Conservation (phyloP, 306 rosid species). For the Oxytropis ochrocephala region DNA sequence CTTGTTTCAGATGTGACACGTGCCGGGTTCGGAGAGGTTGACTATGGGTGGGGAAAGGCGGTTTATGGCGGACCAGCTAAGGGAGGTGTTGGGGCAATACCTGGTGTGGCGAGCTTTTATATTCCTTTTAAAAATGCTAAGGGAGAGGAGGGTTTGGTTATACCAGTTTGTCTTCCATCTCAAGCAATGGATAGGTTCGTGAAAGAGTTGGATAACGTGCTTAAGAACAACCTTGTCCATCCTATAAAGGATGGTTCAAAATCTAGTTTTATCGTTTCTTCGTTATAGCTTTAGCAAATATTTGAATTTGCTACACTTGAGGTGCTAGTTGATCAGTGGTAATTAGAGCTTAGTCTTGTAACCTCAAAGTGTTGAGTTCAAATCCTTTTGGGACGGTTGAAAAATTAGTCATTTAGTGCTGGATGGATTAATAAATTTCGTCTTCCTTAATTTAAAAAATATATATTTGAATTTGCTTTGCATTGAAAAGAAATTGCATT, state of each 20-base stretch:
- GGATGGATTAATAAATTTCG: too few relatives aligned
- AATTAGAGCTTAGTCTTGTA: too few relatives aligned
- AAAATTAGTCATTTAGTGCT: too few relatives aligned
- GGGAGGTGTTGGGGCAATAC: conserved; percentile 41
- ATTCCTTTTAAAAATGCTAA: conserved; percentile 21
- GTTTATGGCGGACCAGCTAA: conserved; percentile 34
- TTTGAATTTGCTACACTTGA: background rate
- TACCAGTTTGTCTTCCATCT: conserved; percentile 43
- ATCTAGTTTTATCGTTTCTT: background rate
- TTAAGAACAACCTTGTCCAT: background rate
- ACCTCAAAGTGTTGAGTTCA: too few relatives aligned
- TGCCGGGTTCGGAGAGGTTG: too few relatives aligned
- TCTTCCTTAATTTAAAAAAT: too few relatives aligned
- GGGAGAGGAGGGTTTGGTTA: conserved; percentile 42
- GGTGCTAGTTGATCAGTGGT: too few relatives aligned
- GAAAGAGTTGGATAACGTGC: conserved; percentile 12
- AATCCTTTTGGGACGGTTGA: too few relatives aligned
- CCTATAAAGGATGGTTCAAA: background rate
- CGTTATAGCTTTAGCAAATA: background rate
- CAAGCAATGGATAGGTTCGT: conserved; percentile 47
- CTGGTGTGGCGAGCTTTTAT: conserved; percentile 42
- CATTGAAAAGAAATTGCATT: too few relatives aligned
- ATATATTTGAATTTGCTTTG: too few relatives aligned
- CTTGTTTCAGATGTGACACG: too few relatives aligned
- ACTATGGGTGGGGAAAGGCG: too few relatives aligned